A percentile compares a stretch with the other conserved stretches of the same genome.
These are phyloP conservation scores for Pisolithus microcarpus DNA, from an alignment of 768 basidiomycete species.

Conservation along the genomic window DNA sequence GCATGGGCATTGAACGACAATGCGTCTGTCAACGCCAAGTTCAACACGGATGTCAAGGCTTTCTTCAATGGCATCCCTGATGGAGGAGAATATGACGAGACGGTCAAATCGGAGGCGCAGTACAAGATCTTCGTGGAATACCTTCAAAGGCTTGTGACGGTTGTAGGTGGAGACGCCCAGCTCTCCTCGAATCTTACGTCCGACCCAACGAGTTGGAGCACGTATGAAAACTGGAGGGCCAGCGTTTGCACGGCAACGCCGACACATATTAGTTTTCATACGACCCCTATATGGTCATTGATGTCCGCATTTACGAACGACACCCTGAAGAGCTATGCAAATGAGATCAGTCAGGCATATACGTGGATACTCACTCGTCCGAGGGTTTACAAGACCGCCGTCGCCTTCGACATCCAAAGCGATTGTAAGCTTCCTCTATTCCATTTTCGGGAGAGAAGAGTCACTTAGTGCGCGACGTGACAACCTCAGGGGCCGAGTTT, in stretches of 20 bases:
- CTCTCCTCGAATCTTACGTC: neutral
- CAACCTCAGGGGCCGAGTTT: neutral
- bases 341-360: neutral
- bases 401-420: neutral
- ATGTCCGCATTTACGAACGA: neutral
- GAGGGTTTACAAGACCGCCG: neutral
- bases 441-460: neutral
- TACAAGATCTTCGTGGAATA: neutral
- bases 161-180: neutral
- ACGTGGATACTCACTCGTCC: neutral
- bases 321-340: neutral
- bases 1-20: neutral
- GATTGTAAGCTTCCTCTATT: neutral
- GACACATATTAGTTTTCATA: neutral
- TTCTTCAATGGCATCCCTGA: neutral
- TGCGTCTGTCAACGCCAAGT: neutral
- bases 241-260: neutral
- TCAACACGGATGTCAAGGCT: neutral
- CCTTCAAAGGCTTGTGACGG: neutral
- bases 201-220: neutral
- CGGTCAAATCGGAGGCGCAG: neutral
- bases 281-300: neutral
- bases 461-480: neutral
- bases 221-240: neutral
- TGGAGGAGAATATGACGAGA: neutral